Percentiles rank a stretch among this genome's conserved stretches.
Conservation (phyloP, 352 stramenopile species). For the Elongisporangium prolatum region DNA sequence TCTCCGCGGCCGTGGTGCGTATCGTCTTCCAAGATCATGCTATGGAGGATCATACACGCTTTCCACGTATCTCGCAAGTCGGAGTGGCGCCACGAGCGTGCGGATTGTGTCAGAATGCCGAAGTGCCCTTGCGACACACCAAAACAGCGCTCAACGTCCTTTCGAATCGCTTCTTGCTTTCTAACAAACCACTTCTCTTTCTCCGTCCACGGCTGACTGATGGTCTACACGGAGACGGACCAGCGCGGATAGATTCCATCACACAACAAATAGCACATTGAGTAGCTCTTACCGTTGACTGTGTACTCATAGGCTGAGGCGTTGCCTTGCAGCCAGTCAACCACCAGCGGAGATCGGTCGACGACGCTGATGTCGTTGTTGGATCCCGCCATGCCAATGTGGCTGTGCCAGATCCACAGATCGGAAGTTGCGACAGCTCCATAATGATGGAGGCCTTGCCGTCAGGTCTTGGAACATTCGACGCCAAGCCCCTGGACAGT, state of each 20-base stretch:
- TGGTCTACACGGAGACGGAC: constrained; percentile 19
- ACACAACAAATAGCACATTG: constrained; percentile 18
- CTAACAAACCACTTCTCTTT: constrained; percentile 11
- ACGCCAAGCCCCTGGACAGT: constrained; percentile 11
- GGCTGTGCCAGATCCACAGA: constrained; percentile 22
- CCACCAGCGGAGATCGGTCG: constrained; percentile 15
- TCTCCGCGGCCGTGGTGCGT: background rate
- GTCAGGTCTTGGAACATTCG: constrained; percentile 10
- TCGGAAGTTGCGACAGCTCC: constrained; percentile 16
- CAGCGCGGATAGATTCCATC: constrained; percentile 21
- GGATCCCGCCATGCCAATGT: constrained; percentile 9
- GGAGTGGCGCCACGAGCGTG: background rate
- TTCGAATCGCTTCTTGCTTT: constrained; percentile 14
- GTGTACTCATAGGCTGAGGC: constrained; percentile 1
- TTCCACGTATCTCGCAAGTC: constrained; percentile 5
- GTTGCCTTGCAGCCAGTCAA: constrained; percentile 9
- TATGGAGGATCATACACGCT: constrained; percentile 15
- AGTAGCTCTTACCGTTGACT: constrained; percentile 11
- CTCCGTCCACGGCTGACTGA: constrained; percentile 1
- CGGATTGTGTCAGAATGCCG: constrained; percentile 2
- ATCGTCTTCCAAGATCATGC: constrained; percentile 15
- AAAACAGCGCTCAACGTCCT: constrained; percentile 28
- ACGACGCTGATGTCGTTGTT: constrained; percentile 33
- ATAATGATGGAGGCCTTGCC: constrained; percentile 5
- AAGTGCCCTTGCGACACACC: constrained; percentile 16